Evolutionary conservation across 805 yeast genomes (phyloP).

Genomic region (Allodekkera sacchari): DNA sequence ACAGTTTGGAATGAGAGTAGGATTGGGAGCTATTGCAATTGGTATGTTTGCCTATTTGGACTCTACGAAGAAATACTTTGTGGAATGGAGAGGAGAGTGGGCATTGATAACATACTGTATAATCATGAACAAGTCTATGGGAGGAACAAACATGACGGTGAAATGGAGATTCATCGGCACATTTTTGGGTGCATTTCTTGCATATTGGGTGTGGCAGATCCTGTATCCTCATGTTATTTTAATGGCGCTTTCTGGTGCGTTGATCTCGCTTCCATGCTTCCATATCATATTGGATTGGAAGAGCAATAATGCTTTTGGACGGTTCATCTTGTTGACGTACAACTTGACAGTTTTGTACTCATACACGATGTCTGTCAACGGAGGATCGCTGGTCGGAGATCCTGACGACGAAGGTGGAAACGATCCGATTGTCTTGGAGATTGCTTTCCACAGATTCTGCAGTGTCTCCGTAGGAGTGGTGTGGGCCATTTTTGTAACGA

Average conservation of each 20-base stretch:
- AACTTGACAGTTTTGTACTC: slow-evolving; percentile 74
- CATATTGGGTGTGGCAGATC: slow-evolving; percentile 50
- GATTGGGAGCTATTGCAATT: slow-evolving; percentile 61
- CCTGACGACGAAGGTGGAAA: slow-evolving; percentile 64
- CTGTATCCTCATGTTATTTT: slow-evolving; percentile 47
- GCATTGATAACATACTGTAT: slow-evolving; percentile 72
- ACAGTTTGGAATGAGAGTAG: slow-evolving; percentile 73
- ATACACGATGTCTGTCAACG: slow-evolving; percentile 44
- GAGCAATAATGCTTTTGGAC: slow-evolving; percentile 52
- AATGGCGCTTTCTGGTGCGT: slow-evolving; percentile 41
- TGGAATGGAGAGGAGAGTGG: slow-evolving; percentile 77
- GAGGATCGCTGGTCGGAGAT: slow-evolving; percentile 43
- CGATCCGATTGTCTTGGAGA: slow-evolving; percentile 57
- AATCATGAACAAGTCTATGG: slow-evolving; percentile 77
- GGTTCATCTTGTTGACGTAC: slow-evolving; percentile 66
- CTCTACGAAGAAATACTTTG: slow-evolving; percentile 43
- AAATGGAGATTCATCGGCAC: slow-evolving; percentile 73
- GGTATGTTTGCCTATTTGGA: slow-evolving; percentile 63
- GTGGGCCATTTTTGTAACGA: slow-evolving; percentile 69
- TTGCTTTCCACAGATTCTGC: slow-evolving; percentile 70
- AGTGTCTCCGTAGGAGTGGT: slow-evolving; percentile 66
- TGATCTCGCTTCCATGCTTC: slow-evolving; percentile 39
- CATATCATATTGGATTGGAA: slow-evolving; percentile 64
- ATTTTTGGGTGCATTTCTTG: slow-evolving; percentile 57
- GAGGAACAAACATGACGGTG: slow-evolving; percentile 76